These are phyloP conservation scores for Lojkania enalia DNA, from an alignment of 2,329 filamentous ascomycete genomes.

Conservation along the genomic window DNA sequence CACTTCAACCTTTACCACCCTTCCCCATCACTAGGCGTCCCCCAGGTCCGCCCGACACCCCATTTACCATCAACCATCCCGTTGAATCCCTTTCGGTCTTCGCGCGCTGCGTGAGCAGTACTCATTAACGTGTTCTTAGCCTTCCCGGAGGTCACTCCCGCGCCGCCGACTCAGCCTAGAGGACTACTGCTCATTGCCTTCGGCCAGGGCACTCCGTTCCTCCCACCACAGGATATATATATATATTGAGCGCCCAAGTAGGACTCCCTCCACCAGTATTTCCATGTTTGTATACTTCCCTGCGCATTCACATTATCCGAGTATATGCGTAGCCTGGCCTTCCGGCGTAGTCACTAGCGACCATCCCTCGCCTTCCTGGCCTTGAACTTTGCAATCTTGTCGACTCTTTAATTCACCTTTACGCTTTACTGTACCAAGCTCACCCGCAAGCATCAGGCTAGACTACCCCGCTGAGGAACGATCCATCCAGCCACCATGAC, in stretches of 20 bases:
- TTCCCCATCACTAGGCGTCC: constrained; percentile 1
- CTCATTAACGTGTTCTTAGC: neutral
- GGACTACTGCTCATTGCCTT: neutral
- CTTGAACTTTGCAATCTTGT: too few species aligned
- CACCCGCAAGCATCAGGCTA: constrained; percentile 29
- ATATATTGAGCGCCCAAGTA: neutral
- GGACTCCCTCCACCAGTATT: neutral
- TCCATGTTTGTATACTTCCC: too few species aligned
- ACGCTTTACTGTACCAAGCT: neutral
- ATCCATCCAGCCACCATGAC: constrained; percentile 58
- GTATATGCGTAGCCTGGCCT: neutral
- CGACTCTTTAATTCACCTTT: too few species aligned
- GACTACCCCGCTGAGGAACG: constrained; percentile 9
- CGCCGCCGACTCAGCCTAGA: neutral
- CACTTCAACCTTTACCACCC: constrained; percentile 2
- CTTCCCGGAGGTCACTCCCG: neutral
- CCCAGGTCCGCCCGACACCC: neutral
- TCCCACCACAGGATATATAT: neutral
- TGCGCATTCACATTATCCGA: neutral
- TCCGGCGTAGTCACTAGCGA: neutral
- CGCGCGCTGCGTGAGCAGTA: neutral
- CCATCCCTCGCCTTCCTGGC: neutral
- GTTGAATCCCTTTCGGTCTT: neutral
- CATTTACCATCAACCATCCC: neutral
- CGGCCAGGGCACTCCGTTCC: neutral